Evolutionary conservation across 164 flowering plant genomes (phyloP), one percentile per base, ranked within the genome.

Genomic region (Buxus sempervirens): DNA sequence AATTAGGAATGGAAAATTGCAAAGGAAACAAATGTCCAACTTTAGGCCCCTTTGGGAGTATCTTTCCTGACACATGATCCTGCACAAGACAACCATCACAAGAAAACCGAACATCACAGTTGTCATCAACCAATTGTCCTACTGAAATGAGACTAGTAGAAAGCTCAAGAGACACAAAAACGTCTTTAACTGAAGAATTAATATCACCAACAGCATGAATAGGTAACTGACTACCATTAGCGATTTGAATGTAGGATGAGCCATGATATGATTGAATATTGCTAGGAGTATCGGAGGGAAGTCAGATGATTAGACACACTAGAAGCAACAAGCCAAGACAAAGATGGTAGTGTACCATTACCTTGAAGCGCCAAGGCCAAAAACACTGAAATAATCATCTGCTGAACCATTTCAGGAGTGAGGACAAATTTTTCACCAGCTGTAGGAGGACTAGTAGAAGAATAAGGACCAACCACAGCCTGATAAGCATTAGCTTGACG

Each of bases 221-320:
- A 56, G 57, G 63, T 21, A 63, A 49, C 12, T 6, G 26, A 26
- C 20, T 57, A 5, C 64, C 51, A 70, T 70, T 41, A 38, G 27
- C 62, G 9, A n/a, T 64, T 5, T 24, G 26, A 64, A 64, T 48
- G 16, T 2, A 7, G 26, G 21, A 7, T 9, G 7, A 16, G 10
- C 22, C 5, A 49, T 23, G 15, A 20, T 19, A 41, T 41, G 45
- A 12, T 5, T 25, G 21, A 13, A 51, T 38, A 64, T 51, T 48
- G n/a, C n/a, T 12, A n/a, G 51, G 56, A 19, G 7, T 9, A 0
- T 23, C 20, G n/a, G 32, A 19, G 4, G 18, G 13, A 23, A 9
- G 57, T 64, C 66, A 64, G 48, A 23, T 70, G 64, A 56, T 63
- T 20, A 57, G 68, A 70, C 20, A 68, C 58, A 21, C 28, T 36